Percentiles rank a stretch among this genome's conserved stretches.
Evolutionary conservation across 2,329 filamentous ascomycete species (phyloP).

Genomic region (Cladosporium halotolerans): DNA sequence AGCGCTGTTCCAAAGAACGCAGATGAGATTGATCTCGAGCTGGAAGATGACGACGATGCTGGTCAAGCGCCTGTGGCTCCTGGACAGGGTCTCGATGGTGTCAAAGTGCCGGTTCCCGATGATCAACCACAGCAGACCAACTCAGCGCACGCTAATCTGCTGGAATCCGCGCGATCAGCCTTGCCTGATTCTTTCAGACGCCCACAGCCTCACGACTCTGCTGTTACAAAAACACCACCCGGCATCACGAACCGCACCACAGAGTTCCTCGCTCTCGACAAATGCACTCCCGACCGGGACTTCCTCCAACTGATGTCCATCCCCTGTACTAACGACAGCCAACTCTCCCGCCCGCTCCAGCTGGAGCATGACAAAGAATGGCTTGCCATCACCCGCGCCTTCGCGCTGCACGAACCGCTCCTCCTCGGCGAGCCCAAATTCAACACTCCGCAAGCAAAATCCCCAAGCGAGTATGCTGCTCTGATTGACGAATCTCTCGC

Average conservation of each 20-base stretch:
- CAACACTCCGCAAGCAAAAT: conserved; percentile 47
- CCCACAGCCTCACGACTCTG: conserved; percentile 33
- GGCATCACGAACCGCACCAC: conserved; percentile 73
- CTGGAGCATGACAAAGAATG: conserved; percentile 88
- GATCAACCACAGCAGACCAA: conserved; percentile 9
- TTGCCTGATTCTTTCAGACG: conserved; percentile 66
- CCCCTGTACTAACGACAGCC: conserved; percentile 30
- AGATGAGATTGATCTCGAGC: conserved; percentile 55
- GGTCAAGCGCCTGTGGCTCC: conserved; percentile 18
- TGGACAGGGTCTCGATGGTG: conserved; percentile 20
- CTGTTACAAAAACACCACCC: conserved; percentile 40
- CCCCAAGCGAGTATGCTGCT: conserved; percentile 53
- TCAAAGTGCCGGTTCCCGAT: conserved; percentile 20
- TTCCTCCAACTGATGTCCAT: conserved; percentile 76
- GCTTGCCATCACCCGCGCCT: conserved; percentile 85
- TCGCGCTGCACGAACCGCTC: conserved; percentile 55
- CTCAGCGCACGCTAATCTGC: not conserved
- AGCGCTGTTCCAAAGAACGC: conserved; percentile 43
- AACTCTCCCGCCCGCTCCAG: conserved; percentile 46
- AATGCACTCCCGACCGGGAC: conserved; percentile 71
- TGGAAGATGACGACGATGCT: conserved; percentile 22
- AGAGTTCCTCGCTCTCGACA: conserved; percentile 84
- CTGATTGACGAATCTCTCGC: conserved; percentile 62
- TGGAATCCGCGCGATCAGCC: conserved; percentile 50
- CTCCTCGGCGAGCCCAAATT: conserved; percentile 55